Evolutionary conservation across 1,139 yeast genomes (phyloP).

Genomic region (Pichia sp.): DNA sequence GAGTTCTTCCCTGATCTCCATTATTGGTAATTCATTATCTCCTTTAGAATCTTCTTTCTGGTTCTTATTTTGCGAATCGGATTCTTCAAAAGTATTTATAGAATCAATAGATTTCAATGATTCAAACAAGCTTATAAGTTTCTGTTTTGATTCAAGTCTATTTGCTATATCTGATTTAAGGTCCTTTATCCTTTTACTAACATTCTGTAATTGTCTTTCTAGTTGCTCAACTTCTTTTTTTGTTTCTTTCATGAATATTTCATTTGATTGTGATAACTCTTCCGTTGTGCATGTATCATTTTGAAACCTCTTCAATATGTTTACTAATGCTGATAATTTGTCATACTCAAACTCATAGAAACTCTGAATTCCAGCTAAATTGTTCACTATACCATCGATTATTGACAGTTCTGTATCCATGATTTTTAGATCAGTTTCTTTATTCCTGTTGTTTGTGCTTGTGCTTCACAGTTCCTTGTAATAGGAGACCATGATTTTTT

Average conservation of each 20-base stretch:
- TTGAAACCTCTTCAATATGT: conserved; percentile 13
- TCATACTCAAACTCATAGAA: conserved; percentile 23
- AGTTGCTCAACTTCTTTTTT: conserved; percentile 42
- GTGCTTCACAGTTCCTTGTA: too few species aligned
- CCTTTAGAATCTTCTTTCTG: background rate
- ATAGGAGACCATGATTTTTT: too few species aligned
- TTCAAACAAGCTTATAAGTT: conserved; percentile 29
- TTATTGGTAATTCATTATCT: conserved; percentile 39
- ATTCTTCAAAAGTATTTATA: too few species aligned
- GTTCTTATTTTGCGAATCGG: background rate
- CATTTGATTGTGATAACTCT: conserved; percentile 14
- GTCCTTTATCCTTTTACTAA: conserved; percentile 34
- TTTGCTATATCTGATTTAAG: conserved; percentile 39
- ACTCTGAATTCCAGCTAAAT: conserved; percentile 21
- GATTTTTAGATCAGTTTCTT: too few species aligned
- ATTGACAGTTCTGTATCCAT: conserved; percentile 22
- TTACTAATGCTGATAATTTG: conserved; percentile 18
- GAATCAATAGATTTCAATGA: conserved; percentile 21
- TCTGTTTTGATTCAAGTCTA: conserved; percentile 35
- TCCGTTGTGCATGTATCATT: conserved; percentile 10
- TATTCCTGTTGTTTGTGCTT: too few species aligned
- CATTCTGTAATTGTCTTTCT: conserved; percentile 32
- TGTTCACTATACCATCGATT: conserved; percentile 22
- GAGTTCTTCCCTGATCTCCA: conserved; percentile 80
- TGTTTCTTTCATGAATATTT: conserved; percentile 18